Evolutionary conservation across 345 rosid species (phyloP).

Genomic region (Chamaenerion angustifolium): DNA sequence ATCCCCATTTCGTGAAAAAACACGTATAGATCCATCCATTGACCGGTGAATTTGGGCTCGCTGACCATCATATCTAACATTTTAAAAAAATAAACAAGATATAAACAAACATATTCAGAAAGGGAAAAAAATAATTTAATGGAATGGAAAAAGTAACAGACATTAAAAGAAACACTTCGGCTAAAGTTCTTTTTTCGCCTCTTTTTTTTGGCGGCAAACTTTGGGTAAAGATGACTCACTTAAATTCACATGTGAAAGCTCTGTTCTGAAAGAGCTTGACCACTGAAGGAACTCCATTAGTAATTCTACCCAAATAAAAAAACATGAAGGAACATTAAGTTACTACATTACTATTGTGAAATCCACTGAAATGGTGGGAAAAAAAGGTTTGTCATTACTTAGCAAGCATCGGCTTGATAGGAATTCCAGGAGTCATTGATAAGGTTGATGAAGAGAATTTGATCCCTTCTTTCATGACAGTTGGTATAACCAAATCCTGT

Average conservation of each 20-base stretch:
- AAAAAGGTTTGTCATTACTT: slow-evolving; percentile 27
- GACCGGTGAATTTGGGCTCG: slow-evolving; percentile 82
- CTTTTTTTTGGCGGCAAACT: not conserved
- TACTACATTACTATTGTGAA: slow-evolving; percentile 3
- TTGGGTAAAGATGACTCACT: slow-evolving; percentile 24
- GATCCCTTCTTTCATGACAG: slow-evolving; percentile 47
- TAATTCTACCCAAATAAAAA: slow-evolving; percentile 33
- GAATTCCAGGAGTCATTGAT: slow-evolving; percentile 74
- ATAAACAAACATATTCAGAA: not conserved
- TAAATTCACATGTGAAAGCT: slow-evolving; percentile 81
- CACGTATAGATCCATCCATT: slow-evolving; percentile 40
- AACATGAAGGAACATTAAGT: slow-evolving; percentile 6
- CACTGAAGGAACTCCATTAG: slow-evolving; percentile 53
- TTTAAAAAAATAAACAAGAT: not conserved
- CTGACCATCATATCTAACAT: slow-evolving; percentile 80
- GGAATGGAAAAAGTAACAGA: not conserved
- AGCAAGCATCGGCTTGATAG: slow-evolving; percentile 93
- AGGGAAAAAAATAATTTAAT: too few relatives aligned
- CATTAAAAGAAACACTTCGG: not conserved
- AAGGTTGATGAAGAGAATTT: slow-evolving; percentile 55
- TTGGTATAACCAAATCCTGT: slow-evolving; percentile 70
- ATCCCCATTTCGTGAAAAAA: slow-evolving; percentile 85
- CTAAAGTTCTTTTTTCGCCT: too few relatives aligned
- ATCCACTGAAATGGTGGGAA: not conserved
- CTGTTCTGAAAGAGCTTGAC: slow-evolving; percentile 44